Evolutionary conservation across 2,329 filamentous ascomycete species (phyloP).

Genomic region (Camillea tinctor): DNA sequence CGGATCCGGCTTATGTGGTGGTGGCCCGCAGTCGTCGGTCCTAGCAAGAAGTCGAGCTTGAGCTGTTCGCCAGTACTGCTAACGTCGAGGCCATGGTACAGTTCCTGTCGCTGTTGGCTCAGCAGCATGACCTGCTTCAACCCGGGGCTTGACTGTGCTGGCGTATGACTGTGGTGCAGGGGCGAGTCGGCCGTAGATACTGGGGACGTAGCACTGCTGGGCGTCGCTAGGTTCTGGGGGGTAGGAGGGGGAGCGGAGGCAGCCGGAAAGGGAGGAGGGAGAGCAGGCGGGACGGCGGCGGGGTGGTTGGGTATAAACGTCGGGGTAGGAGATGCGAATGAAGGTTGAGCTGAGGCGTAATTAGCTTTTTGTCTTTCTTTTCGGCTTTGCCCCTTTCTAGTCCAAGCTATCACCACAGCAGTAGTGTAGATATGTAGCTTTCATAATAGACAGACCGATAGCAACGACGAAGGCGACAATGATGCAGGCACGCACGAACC

Average conservation of each 20-base stretch:
- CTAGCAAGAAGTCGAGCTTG: conserved; percentile 65
- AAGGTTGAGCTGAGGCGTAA: conserved; percentile 27
- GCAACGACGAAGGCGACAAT: neutral
- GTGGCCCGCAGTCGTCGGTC: conserved; percentile 33
- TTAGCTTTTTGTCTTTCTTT: conserved; percentile 22
- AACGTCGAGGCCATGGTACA: conserved; percentile 57
- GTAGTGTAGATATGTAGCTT: too few relatives aligned
- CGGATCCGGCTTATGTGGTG: conserved; percentile 54
- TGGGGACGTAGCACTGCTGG: conserved; percentile 39
- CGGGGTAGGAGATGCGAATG: conserved; percentile 31
- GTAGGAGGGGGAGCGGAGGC: conserved; percentile 21
- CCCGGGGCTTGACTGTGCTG: conserved; percentile 24
- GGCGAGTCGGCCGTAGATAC: conserved; percentile 28
- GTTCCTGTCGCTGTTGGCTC: conserved; percentile 49
- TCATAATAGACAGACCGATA: neutral
- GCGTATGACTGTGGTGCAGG: conserved; percentile 26
- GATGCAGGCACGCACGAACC: conserved; percentile 17
- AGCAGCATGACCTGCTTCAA: conserved; percentile 33
- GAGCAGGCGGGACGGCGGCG: conserved; percentile 21
- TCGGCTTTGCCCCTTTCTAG: too few relatives aligned
- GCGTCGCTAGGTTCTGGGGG: conserved; percentile 38
- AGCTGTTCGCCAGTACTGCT: conserved; percentile 59
- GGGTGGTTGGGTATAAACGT: conserved; percentile 20
- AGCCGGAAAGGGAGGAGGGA: conserved; percentile 19
- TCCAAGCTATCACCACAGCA: too few relatives aligned